Base-by-base conservation (phyloP, 495 filamentous ascomycete species). In the Talaromyces stipitatus region DNA sequence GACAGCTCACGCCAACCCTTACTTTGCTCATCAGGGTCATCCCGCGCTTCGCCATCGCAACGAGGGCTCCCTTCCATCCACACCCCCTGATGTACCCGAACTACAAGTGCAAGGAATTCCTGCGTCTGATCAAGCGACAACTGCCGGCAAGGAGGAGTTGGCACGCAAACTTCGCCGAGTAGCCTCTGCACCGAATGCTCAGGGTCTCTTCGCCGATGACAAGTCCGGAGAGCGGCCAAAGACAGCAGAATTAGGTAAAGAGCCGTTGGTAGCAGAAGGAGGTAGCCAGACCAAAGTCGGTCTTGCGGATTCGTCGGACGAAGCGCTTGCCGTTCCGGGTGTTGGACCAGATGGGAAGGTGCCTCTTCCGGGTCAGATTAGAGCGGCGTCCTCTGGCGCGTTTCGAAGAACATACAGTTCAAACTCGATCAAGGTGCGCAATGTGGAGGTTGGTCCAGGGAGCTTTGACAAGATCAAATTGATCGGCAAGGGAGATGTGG, bases 381-480 rank as follows among this genome's bases (percentile, higher is more conserved):
- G 79, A 32, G 74, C 80, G 60, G 73, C 83, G 29, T 43, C 54
- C 0, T 28, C 47, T 16, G 76, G 87, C 28, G 82, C 86, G 14
- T 98, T 97, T 71, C 85, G 94, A 61, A 83, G 94, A 64, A 98
- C 94, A 2, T 98, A 98, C 70, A 97, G 94, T 72, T 96, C 94
- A 55, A 98, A 97, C 66, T 97, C 94, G 38, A 98, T 98, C 76
- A 97, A 97, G 70, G 88, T 98, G 58, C 83, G 92, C 62, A 89
- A 96, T 69, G 94, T 98, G 50, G 94, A 98, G 73, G 94, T 98
- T 30, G 89, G 92, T 0, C 94, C 94, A 6, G 79, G 86, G 57
- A 98, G 94, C 64, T 98, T 98, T 66, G 94, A 98, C 73, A 98
- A 98, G 83, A 96, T 98, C 73, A 97, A 97, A 66, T 77, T 98